These are phyloP conservation scores for Cyberlindnera amylophila DNA, from an alignment of 805 yeast genomes.

Conservation along the genomic window DNA sequence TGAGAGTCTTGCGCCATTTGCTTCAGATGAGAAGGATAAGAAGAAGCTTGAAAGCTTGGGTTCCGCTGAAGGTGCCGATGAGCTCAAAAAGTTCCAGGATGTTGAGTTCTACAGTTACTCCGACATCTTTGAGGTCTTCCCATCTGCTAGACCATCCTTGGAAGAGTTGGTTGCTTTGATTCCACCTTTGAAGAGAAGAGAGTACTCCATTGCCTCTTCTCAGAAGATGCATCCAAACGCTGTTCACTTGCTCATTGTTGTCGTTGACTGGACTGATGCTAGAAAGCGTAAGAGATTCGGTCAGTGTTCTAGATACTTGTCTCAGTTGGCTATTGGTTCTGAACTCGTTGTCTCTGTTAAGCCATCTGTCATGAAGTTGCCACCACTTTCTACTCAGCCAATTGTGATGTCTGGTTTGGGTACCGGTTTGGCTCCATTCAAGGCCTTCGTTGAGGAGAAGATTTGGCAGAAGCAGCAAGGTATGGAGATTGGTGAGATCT, in stretches of 20 bases:
- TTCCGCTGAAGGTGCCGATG: conserved; percentile 77
- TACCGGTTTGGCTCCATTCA: conserved; percentile 97
- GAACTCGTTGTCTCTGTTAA: conserved; percentile 92
- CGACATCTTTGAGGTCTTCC: conserved; percentile 76
- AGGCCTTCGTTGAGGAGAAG: conserved; percentile 94
- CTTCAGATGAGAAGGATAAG: conserved; percentile 66
- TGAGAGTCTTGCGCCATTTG: conserved; percentile 72
- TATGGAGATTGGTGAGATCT: conserved; percentile 81
- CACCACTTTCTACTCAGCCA: conserved; percentile 82
- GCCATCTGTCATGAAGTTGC: conserved; percentile 96
- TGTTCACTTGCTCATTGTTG: conserved; percentile 87
- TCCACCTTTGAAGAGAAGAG: conserved; percentile 92
- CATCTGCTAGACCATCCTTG: conserved; percentile 74
- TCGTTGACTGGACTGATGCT: conserved; percentile 91
- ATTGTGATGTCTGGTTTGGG: conserved; percentile 96
- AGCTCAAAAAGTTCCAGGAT: conserved; percentile 80
- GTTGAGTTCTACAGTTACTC: conserved; percentile 77
- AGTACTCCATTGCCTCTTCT: conserved; percentile 95
- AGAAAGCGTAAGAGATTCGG: conserved; percentile 86
- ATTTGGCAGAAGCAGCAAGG: conserved; percentile 92
- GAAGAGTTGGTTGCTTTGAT: conserved; percentile 67
- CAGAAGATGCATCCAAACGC: conserved; percentile 89
- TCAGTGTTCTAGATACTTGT: conserved; percentile 87
- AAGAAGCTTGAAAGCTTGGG: conserved; percentile 58
- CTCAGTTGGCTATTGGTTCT: conserved; percentile 73